Percentiles rank a stretch among this genome's conserved stretches.
Conservation (phyloP, 148 eudicot species). For the Diospyros kaki region DNA sequence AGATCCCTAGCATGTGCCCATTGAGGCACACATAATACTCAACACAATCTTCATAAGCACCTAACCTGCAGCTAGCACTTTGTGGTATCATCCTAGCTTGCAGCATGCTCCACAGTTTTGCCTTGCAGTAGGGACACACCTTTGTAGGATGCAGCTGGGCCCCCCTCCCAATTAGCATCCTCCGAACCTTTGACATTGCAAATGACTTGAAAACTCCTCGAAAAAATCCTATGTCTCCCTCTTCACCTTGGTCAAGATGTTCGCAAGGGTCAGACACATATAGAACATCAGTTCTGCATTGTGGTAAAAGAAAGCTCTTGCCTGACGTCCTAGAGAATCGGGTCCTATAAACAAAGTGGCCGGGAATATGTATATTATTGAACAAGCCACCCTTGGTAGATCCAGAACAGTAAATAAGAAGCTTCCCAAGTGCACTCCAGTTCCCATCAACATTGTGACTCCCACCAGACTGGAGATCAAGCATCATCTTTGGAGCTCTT, state of each 20-base stretch:
- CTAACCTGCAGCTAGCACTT: constrained; percentile 79
- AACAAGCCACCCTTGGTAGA: constrained; percentile 59
- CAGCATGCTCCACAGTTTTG: constrained; percentile 75
- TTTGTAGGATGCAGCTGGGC: constrained; percentile 61
- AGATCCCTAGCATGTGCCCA: constrained; percentile 76
- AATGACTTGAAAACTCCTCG: constrained; percentile 75
- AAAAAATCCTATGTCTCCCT: constrained; percentile 79
- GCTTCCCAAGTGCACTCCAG: constrained; percentile 94
- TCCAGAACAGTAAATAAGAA: constrained; percentile 82
- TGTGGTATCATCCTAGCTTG: constrained; percentile 73
- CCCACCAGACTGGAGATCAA: constrained; percentile 69
- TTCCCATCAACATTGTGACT: constrained; percentile 82
- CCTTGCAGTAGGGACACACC: constrained; percentile 77
- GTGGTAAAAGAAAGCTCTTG: constrained; percentile 73
- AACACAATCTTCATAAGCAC: constrained; percentile 71
- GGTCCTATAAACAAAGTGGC: constrained; percentile 75
- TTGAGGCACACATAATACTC: constrained; percentile 85
- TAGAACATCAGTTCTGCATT: constrained; percentile 72
- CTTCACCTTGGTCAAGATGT: constrained; percentile 83
- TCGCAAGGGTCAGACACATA: constrained; percentile 93
- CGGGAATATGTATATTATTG: constrained; percentile 50
- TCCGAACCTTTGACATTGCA: constrained; percentile 58
- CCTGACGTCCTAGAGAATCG: constrained; percentile 85
- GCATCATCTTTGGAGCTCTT: constrained; percentile 87
- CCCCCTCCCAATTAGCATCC: constrained; percentile 55